Percentiles rank a stretch among this genome's conserved stretches.
phyloP scores from a whole-genome alignment of 2,329 filamentous ascomycete species.

The Ceratocystis smalleyi region DNA sequence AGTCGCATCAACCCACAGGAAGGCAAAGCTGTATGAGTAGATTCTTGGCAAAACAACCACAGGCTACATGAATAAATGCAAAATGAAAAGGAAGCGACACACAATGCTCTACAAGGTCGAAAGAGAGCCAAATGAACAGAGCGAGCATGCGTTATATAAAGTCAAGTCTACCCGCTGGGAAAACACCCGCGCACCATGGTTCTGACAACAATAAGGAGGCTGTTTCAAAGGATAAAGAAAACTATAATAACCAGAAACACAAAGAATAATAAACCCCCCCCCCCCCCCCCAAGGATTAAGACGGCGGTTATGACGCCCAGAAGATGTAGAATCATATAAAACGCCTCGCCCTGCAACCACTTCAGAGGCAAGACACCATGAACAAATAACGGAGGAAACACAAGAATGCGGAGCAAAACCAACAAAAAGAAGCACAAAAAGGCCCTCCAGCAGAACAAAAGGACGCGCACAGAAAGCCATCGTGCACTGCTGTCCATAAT shows the following conservation, averaged over 20 bases:
- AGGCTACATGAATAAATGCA: no score
- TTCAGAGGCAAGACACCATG: neutral
- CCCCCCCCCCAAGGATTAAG: no score
- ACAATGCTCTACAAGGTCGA: no score
- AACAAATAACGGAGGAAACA: neutral
- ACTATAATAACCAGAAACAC: neutral
- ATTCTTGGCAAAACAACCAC: no score
- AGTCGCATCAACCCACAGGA: no score
- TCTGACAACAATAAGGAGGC: no score
- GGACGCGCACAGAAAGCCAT: neutral
- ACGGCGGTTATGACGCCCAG: neutral
- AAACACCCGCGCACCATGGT: no score
- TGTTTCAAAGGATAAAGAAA: neutral
- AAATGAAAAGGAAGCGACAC: no score
- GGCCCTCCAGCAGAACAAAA: neutral
- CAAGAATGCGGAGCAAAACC: neutral
- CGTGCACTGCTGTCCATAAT: neutral
- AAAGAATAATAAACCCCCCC: neutral
- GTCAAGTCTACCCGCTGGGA: no score
- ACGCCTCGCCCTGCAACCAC: neutral
- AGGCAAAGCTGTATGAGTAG: no score
- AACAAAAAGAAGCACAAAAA: constrained; percentile 1
- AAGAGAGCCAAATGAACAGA: no score
- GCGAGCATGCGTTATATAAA: no score
- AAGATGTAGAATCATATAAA: neutral